These are phyloP conservation scores for Tolypocladium endophyticum DNA, from an alignment of 2,329 filamentous ascomycete species.

Conservation along the genomic window DNA sequence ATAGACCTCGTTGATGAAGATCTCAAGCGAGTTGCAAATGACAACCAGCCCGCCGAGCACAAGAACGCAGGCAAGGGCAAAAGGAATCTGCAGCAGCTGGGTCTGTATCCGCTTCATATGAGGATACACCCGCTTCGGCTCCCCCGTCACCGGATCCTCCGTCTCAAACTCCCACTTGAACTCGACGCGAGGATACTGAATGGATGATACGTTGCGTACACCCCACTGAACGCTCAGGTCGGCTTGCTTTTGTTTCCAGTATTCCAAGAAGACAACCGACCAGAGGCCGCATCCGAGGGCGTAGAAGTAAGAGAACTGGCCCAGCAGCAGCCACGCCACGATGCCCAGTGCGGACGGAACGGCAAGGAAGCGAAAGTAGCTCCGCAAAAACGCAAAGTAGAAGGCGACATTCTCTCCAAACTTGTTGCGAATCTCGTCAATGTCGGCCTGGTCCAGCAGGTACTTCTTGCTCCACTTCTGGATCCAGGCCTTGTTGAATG, in stretches of 20 bases:
- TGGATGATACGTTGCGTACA: slow-evolving; percentile 70
- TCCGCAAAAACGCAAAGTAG: slow-evolving; percentile 90
- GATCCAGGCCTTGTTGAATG: slow-evolving; percentile 67
- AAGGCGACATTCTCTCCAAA: slow-evolving; percentile 83
- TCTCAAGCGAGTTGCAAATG: slow-evolving; percentile 82
- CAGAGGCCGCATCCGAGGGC: slow-evolving; percentile 72
- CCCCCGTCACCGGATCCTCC: slow-evolving; percentile 72
- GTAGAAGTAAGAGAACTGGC: slow-evolving; percentile 74
- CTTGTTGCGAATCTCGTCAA: slow-evolving; percentile 65
- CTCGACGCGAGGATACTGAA: slow-evolving; percentile 66
- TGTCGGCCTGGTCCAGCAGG: slow-evolving; percentile 51
- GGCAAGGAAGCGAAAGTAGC: slow-evolving; percentile 79
- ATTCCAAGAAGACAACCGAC: slow-evolving; percentile 85
- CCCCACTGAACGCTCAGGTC: slow-evolving; percentile 85
- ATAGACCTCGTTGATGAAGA: slow-evolving; percentile 93
- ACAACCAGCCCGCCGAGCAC: slow-evolving; percentile 75
- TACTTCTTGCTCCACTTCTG: slow-evolving; percentile 65
- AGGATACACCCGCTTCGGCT: slow-evolving; percentile 66
- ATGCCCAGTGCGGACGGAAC: slow-evolving; percentile 73
- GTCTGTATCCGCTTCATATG: slow-evolving; percentile 62
- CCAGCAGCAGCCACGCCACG: slow-evolving; percentile 69
- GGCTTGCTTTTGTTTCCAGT: slow-evolving; percentile 88
- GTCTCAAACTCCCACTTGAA: slow-evolving; percentile 71
- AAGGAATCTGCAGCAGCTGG: slow-evolving; percentile 75
- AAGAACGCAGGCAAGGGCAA: slow-evolving; percentile 62